Evolutionary conservation across 768 basidiomycete species (phyloP), one percentile per base, ranked within the genome.

Genomic region (Xanthoconium purpureum): DNA sequence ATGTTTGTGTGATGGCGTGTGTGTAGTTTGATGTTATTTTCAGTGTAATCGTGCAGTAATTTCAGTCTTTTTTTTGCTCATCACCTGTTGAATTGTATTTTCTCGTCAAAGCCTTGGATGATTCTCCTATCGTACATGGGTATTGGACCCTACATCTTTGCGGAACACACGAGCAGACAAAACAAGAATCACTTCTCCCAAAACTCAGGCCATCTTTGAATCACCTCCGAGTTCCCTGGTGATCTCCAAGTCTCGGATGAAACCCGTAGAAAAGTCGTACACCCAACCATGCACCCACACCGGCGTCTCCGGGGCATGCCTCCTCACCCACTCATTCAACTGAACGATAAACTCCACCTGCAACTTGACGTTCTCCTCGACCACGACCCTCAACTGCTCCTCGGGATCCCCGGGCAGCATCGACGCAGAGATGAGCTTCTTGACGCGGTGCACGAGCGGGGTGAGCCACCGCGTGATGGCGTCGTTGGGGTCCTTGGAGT

Each of bases 221-320:
- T 29, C 13, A 24, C 28, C 43, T 15, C 49, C 49, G 5, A 56
- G 29, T 11, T 32, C 78, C 37, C 64, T 66, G 29, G 81, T 75
- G 48, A 87, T 64, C 6, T 75, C 65, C 57, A 91, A 69, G 62
- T 89, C 87, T 65, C 72, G 75, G 63, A 90, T 66, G 52, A 73
- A 71, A 9, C 88, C 89, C 37, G 73, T 78, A 38, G 75, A 75
- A 58, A 89, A 72, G 39, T 87, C 81, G 63, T 87, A 88, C 14
- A 90, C 81, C 86, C 83, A 88, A 37, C 88, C 88, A 59, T 90
- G 88, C 35, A 89, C 79, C 73, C 73, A 77, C n/a, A 87, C 75
- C 11, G 80, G 73, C 66, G 74, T 65, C 12, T 38, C 52, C 36
- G 36, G 6, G 14, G 24, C 54, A 10, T 50, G 24, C 2, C 1